Evolutionary conservation across 306 rosid species (phyloP).

Genomic region (Malus fusca): DNA sequence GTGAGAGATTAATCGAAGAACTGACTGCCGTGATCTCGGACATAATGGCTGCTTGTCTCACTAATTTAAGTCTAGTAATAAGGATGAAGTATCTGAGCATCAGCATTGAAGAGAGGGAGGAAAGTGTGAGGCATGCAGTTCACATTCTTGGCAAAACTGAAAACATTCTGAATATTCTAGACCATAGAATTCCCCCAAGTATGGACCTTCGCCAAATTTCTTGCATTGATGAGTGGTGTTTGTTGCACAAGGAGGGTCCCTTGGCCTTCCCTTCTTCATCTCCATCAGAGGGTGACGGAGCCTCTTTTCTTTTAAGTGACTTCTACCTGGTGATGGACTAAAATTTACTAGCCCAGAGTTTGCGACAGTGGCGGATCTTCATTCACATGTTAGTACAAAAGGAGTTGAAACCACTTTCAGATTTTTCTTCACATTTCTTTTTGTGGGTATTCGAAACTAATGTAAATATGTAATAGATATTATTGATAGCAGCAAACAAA

Average conservation of each 20-base stretch:
- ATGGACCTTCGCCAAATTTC: slow-evolving; percentile 28
- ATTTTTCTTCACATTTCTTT: too few species aligned
- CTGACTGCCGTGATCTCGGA: slow-evolving; percentile 46
- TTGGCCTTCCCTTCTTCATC: slow-evolving; percentile 15
- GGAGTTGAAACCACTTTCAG: too few species aligned
- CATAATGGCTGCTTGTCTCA: slow-evolving; percentile 65
- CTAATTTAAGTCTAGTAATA: slow-evolving; percentile 48
- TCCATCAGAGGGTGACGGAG: slow-evolving; percentile 15
- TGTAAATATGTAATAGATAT: too few species aligned
- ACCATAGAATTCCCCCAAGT: slow-evolving; percentile 25
- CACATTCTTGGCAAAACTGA: slow-evolving; percentile 48
- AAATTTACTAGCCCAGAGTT: not conserved
- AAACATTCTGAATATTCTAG: slow-evolving; percentile 52
- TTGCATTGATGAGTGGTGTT: slow-evolving; percentile 63
- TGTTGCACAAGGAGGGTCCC: slow-evolving; percentile 18
- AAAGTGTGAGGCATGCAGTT: slow-evolving; percentile 59
- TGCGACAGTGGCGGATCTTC: not conserved
- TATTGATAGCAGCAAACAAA: too few species aligned
- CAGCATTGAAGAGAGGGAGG: slow-evolving; percentile 63
- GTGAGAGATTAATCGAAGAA: slow-evolving; percentile 36
- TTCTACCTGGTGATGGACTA: slow-evolving; percentile 26
- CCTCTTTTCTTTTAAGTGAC: slow-evolving; percentile 26
- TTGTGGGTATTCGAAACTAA: too few species aligned
- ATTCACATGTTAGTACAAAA: too few species aligned
- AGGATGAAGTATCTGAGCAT: slow-evolving; percentile 34